Percentiles rank a stretch among this genome's conserved stretches.
phyloP scores from a whole-genome alignment of 176 grass and related monocot genomes.

The Puccinellia tenuiflora region DNA sequence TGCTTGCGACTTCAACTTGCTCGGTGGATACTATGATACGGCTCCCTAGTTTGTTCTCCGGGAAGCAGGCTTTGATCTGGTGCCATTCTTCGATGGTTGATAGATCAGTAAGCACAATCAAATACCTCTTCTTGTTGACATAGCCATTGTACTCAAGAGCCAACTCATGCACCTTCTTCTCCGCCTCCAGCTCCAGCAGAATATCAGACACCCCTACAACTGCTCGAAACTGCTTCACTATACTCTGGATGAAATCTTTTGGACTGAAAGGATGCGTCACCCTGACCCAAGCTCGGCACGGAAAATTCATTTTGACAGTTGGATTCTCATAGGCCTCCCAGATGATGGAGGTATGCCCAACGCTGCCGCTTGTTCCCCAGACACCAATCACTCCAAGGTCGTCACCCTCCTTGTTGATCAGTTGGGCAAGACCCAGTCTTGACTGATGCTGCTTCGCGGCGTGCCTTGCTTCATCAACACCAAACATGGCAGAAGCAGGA shows the following conservation, averaged over 20 bases:
- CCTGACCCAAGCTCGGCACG: conserved; percentile 10
- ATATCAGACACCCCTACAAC: not conserved
- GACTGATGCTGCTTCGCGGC: not conserved
- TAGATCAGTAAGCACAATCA: conserved; percentile 14
- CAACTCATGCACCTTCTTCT: not conserved
- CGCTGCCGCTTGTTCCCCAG: not conserved
- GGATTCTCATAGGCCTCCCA: not conserved
- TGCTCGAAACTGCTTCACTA: not conserved
- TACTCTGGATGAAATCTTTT: not conserved
- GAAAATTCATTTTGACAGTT: not conserved
- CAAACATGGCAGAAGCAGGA: not conserved
- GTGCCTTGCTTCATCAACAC: not conserved
- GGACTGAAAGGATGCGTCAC: not conserved
- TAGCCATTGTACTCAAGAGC: not conserved
- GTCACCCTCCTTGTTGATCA: not conserved
- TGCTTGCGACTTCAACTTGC: not conserved
- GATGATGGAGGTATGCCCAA: not conserved
- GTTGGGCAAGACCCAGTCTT: not conserved
- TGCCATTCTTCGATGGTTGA: conserved; percentile 4
- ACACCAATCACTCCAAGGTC: not conserved
- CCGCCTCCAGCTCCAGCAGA: not conserved
- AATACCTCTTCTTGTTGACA: not conserved
- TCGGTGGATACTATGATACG: too few species aligned
- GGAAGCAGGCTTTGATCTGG: not conserved
- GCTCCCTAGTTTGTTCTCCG: not conserved